These are phyloP conservation scores for Eutrema salsugineum DNA, from an alignment of 441 rosid genomes.

Conservation along the genomic window DNA sequence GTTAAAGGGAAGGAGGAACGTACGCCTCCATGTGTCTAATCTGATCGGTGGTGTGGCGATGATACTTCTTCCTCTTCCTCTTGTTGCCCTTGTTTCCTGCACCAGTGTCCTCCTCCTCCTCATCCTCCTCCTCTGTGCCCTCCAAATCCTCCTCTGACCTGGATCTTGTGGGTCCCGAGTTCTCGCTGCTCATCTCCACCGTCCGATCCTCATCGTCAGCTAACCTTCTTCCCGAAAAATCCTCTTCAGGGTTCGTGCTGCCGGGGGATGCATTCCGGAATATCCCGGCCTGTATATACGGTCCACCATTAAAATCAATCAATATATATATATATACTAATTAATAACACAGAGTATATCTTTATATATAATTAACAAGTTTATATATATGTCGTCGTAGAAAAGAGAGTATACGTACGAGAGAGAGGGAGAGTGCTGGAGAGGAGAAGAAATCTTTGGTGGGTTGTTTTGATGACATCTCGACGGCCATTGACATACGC, in stretches of 20 bases:
- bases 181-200: conserved; percentile 93
- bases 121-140: conserved; percentile 59
- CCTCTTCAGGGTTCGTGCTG: conserved; percentile 40
- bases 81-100: conserved; percentile 54
- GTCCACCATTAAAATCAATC: neutral
- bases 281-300: conserved; percentile 71
- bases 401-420: conserved; percentile 38
- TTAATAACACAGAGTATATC: neutral
- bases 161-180: conserved; percentile 84
- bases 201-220: conserved; percentile 52
- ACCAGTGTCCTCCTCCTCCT: conserved; percentile 35
- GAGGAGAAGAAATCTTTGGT: conserved; percentile 92
- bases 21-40: conserved; percentile 98
- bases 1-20: conserved; percentile 9
- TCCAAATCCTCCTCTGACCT: conserved; percentile 82
- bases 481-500: conserved; percentile 81
- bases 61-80: conserved; percentile 95
- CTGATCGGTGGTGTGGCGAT: conserved; percentile 92
- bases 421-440: conserved; percentile 95
- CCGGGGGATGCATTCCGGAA: conserved; percentile 66
- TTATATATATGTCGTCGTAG: neutral
- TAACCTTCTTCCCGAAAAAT: conserved; percentile 47
- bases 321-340: neutral
- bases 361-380: neutral
- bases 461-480: conserved; percentile 81